Conservation (phyloP, 371 early-diverging fungal genomes). For the Mucor sp. region DNA sequence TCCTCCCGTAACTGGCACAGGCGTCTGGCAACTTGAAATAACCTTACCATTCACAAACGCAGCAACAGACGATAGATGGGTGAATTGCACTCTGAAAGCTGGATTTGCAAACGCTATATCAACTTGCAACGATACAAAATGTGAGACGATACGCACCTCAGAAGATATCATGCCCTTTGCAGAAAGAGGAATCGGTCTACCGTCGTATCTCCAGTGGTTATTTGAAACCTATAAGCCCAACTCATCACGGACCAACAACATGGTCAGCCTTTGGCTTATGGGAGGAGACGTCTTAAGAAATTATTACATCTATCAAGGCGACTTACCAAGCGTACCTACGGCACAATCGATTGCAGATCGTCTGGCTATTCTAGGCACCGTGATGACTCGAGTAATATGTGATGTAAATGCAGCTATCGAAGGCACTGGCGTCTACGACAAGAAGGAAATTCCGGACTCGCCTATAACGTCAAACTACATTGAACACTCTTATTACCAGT, state of each 20-base stretch:
- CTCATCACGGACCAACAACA: neutral
- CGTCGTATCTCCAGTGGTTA: neutral
- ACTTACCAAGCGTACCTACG: neutral
- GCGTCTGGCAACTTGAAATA: neutral
- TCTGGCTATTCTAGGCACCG: neutral
- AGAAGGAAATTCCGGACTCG: neutral
- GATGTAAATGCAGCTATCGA: neutral
- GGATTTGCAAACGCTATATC: neutral
- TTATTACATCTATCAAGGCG: too few relatives aligned
- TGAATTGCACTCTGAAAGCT: neutral
- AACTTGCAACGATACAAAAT: neutral
- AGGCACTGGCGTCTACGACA: too few relatives aligned
- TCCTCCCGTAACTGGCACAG: neutral
- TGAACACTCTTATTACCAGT: neutral
- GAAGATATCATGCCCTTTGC: neutral
- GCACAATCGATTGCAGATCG: neutral
- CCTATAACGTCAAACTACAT: neutral
- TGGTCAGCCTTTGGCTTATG: neutral
- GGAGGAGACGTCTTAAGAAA: neutral
- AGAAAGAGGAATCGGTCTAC: neutral
- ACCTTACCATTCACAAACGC: neutral
- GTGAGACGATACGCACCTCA: neutral
- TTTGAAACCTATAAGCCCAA: neutral
- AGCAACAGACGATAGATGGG: neutral
- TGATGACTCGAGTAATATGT: neutral